Percentiles rank a stretch among this genome's conserved stretches.
Conservation (phyloP, 2,329 filamentous ascomycete genomes). For the Catunica adiposa region DNA sequence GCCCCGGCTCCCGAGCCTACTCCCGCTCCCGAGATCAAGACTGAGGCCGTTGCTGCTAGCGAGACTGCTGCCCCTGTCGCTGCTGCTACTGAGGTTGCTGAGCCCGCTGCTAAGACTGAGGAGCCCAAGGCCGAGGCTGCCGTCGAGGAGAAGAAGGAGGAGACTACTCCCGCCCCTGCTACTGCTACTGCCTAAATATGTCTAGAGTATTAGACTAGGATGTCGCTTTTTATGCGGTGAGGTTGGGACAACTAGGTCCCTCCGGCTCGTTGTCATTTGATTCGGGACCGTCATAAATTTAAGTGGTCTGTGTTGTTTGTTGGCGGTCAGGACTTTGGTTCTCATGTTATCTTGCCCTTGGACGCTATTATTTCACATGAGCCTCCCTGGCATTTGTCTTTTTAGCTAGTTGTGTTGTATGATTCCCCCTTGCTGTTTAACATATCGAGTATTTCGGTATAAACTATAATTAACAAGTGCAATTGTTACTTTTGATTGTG, state of each 20-base stretch:
- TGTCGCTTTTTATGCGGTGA: not conserved
- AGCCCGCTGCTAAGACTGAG: conserved; percentile 16
- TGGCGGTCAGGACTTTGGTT: not conserved
- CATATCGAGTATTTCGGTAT: not conserved
- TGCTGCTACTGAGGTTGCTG: conserved; percentile 4
- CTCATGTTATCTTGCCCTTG: not conserved
- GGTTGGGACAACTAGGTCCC: not conserved
- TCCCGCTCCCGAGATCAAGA: conserved; percentile 15
- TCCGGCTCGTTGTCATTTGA: not conserved
- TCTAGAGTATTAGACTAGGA: not conserved
- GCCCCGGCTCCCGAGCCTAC: conserved; percentile 10
- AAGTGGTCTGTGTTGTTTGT: conserved; percentile 10
- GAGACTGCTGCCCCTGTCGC: conserved; percentile 5
- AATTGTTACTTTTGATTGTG: not conserved
- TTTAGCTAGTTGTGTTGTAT: conserved; percentile 13
- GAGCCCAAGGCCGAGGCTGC: conserved; percentile 15
- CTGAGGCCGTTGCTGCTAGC: conserved; percentile 9
- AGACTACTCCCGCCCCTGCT: conserved; percentile 15
- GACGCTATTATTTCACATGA: not conserved
- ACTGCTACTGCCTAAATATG: conserved; percentile 15
- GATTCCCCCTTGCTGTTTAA: conserved; percentile 12
- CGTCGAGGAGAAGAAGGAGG: conserved; percentile 11
- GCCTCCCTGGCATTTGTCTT: not conserved
- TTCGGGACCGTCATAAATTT: not conserved
- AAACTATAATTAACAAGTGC: not conserved